These are phyloP conservation scores for Pythium apleroticum DNA, from an alignment of 352 stramenopile genomes.

Conservation along the genomic window DNA sequence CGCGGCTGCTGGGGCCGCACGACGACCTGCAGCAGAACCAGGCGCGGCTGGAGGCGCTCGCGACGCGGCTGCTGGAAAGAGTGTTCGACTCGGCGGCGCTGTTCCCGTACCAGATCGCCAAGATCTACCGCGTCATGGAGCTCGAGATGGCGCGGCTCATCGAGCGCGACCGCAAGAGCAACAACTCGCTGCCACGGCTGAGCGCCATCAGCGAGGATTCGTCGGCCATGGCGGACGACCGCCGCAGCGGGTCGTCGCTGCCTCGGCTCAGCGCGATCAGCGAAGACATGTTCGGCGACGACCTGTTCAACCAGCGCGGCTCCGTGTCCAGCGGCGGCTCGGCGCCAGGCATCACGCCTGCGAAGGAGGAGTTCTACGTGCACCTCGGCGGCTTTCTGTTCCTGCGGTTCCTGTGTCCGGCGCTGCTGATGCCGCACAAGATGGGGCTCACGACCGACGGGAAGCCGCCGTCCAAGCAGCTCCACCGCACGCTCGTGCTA, in stretches of 20 bases:
- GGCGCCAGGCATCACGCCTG: conserved; percentile 15
- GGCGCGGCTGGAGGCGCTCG: conserved; percentile 47
- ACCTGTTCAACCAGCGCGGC: conserved; percentile 18
- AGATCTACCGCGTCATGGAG: conserved; percentile 75
- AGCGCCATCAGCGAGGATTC: conserved; percentile 40
- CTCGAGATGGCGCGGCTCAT: conserved; percentile 72
- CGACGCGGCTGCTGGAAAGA: conserved; percentile 44
- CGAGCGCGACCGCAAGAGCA: conserved; percentile 55
- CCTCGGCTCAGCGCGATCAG: conserved; percentile 56
- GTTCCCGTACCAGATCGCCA: conserved; percentile 77
- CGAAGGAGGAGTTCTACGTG: conserved; percentile 73
- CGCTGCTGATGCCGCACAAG: conserved; percentile 73
- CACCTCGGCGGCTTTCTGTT: conserved; percentile 79
- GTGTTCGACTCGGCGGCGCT: conserved; percentile 50
- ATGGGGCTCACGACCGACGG: conserved; percentile 58
- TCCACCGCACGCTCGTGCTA: conserved; percentile 71
- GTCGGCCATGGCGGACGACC: conserved; percentile 33
- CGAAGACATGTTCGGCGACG: conserved; percentile 42
- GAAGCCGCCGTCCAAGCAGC: conserved; percentile 38
- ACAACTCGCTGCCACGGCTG: conserved; percentile 32
- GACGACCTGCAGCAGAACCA: conserved; percentile 58
- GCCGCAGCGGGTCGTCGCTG: conserved; percentile 41
- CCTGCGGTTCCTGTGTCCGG: conserved; percentile 74
- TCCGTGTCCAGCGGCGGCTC: conserved; percentile 21
- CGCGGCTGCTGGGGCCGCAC: conserved; percentile 35